Evolutionary conservation across 352 stramenopile species (phyloP).

Genomic region (Phytophthora niederhauseri): DNA sequence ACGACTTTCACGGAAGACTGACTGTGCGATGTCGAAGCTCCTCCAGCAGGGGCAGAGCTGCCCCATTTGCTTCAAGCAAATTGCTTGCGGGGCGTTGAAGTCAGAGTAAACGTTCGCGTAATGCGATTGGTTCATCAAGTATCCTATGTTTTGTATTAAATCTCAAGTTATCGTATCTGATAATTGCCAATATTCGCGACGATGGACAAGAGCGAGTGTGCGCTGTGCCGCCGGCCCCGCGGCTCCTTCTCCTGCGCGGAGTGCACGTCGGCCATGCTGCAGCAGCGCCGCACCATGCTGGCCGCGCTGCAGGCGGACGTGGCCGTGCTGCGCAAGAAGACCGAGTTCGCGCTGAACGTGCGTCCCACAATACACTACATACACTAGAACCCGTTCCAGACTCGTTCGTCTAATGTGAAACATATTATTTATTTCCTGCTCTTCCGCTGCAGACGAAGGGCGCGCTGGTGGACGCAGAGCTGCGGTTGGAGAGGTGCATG

Average conservation of each 20-base stretch:
- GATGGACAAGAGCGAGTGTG: conserved; percentile 59
- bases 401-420: conserved; percentile 2
- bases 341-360: conserved; percentile 69
- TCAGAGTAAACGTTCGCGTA: neutral
- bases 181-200: conserved; percentile 6
- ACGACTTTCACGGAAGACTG: no score
- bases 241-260: conserved; percentile 65
- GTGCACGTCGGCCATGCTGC: conserved; percentile 71
- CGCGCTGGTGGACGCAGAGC: conserved; percentile 55
- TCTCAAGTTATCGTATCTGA: conserved; percentile 6
- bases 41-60: no score
- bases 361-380: conserved; percentile 16
- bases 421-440: neutral
- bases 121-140: conserved; percentile 2
- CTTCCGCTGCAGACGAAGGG: conserved; percentile 48
- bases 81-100: no score
- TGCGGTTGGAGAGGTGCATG: conserved; percentile 55
- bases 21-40: no score
- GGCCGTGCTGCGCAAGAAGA: conserved; percentile 81
- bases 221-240: conserved; percentile 55
- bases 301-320: conserved; percentile 77
- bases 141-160: neutral
- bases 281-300: conserved; percentile 82
- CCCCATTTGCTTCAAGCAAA: no score
- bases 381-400: neutral